phyloP scores from a whole-genome alignment of 163 green algal species.

The Prototheca stagnorum region DNA sequence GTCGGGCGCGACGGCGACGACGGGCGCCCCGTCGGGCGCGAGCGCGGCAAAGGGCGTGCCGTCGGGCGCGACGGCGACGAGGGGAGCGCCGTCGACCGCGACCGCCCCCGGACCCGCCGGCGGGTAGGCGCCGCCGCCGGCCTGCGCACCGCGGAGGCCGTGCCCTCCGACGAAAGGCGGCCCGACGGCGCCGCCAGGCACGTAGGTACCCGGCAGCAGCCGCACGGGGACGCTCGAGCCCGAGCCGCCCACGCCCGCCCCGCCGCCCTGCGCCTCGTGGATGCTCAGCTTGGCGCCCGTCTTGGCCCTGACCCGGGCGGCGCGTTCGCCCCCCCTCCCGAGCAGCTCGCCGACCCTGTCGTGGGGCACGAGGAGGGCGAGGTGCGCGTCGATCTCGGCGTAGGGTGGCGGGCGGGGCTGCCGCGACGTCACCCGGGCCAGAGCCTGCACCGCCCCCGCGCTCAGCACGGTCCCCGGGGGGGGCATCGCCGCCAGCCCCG shows the following conservation, averaged over 20 bases:
- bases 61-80: neutral
- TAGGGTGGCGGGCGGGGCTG: neutral
- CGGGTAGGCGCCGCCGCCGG: too few relatives aligned
- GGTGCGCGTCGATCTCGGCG: constrained; percentile 9
- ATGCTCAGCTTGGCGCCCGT: constrained; percentile 18
- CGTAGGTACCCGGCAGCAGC: too few relatives aligned
- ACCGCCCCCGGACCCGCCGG: too few relatives aligned
- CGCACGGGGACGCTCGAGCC: neutral
- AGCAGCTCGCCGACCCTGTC: constrained; percentile 14
- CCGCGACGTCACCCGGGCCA: neutral
- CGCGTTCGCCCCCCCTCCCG: constrained; percentile 14
- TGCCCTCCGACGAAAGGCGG: neutral
- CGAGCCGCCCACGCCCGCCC: too few relatives aligned
- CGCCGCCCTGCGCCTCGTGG: neutral
- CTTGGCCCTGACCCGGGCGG: constrained; percentile 13
- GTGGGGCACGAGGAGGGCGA: constrained; percentile 18
- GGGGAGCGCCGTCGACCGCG: too few relatives aligned
- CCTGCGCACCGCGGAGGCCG: too few relatives aligned
- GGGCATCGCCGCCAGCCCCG: neutral
- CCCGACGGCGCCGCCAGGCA: neutral
- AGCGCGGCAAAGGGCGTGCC: neutral
- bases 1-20: neutral
- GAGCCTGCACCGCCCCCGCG: neutral
- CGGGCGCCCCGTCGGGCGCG: neutral
- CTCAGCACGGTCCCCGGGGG: neutral